These are phyloP conservation scores for Stromatinia cepivora DNA, from an alignment of 2,329 filamentous ascomycete species.

Conservation along the genomic window DNA sequence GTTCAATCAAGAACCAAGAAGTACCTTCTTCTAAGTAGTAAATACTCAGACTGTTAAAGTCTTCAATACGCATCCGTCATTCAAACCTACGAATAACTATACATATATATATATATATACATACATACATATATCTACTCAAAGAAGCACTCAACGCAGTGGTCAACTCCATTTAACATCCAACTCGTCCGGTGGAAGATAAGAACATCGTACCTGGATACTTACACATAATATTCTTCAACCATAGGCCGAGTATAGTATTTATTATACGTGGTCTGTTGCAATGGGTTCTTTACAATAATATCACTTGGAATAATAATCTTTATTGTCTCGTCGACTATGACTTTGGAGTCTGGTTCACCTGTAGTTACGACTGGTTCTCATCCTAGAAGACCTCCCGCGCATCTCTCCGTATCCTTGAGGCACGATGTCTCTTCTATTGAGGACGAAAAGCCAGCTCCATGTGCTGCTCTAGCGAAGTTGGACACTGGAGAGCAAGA, in stretches of 20 bases:
- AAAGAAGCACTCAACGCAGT: background rate
- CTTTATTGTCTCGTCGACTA: constrained; percentile 10
- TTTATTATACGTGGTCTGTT: background rate
- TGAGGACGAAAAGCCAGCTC: background rate
- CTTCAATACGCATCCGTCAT: background rate
- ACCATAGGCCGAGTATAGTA: background rate
- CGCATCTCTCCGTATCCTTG: constrained; percentile 34
- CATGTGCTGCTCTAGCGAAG: background rate
- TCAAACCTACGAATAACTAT: background rate
- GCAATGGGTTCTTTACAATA: constrained; percentile 18
- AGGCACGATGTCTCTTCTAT: constrained; percentile 21
- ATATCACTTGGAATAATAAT: background rate
- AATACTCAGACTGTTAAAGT: background rate
- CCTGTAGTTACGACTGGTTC: background rate
- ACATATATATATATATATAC: background rate
- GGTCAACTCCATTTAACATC: background rate
- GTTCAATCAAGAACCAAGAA: background rate
- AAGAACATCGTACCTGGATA: background rate
- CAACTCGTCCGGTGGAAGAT: background rate
- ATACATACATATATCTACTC: background rate
- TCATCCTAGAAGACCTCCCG: constrained; percentile 34
- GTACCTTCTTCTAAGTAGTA: background rate
- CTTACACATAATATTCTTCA: background rate
- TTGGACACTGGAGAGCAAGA: background rate
- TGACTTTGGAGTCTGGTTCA: constrained; percentile 7